phyloP scores from a whole-genome alignment of 768 basidiomycete species.

The Tephrocybe rancida region DNA sequence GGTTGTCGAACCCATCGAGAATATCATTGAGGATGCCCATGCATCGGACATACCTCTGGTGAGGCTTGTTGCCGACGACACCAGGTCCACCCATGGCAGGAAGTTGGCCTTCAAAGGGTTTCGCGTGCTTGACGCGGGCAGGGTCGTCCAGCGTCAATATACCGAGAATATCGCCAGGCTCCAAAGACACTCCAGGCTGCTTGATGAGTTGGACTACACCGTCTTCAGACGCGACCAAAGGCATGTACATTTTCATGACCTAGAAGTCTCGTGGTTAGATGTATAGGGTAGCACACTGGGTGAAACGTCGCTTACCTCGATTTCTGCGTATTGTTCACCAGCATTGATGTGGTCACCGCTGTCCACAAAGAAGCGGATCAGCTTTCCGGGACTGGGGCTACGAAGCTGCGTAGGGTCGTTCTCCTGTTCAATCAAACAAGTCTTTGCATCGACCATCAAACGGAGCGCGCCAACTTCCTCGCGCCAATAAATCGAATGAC shows the following conservation, averaged over 20 bases:
- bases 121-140: conserved; percentile 94
- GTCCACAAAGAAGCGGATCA: conserved; percentile 92
- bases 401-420: conserved; percentile 98
- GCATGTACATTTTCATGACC: conserved; percentile 99
- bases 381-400: conserved; percentile 95
- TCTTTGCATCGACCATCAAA: conserved; percentile 95
- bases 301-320: conserved; percentile 65
- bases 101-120: conserved; percentile 95
- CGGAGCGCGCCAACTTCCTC: conserved; percentile 95
- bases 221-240: conserved; percentile 90
- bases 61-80: conserved; percentile 85
- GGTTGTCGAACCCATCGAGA: conserved; percentile 96
- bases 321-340: conserved; percentile 97
- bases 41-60: conserved; percentile 81
- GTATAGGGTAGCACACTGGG: neutral
- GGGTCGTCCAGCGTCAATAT: conserved; percentile 97
- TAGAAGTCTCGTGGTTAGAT: conserved; percentile 24
- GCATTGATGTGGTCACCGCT: conserved; percentile 97
- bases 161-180: conserved; percentile 96
- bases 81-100: conserved; percentile 85
- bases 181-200: conserved; percentile 95
- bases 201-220: conserved; percentile 95
- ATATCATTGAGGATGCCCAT: conserved; percentile 84
- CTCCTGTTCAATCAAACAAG: conserved; percentile 98
- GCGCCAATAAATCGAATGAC: conserved; percentile 97